phyloP scores from a whole-genome alignment of 495 filamentous ascomycete genomes.

The Xylaria cubensis region DNA sequence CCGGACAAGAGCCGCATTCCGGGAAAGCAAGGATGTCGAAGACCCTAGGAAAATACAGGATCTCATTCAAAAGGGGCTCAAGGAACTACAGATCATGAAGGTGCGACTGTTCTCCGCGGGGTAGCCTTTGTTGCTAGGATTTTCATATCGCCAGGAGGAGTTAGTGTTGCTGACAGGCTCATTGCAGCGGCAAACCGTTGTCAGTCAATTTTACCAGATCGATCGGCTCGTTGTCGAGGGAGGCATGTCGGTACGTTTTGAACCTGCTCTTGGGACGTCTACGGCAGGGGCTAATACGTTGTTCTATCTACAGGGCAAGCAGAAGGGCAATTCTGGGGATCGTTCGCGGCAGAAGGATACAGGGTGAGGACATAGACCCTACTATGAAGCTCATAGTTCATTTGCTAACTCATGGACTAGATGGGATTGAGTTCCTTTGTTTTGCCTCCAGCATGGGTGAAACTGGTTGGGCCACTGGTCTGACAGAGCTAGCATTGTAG shows the following conservation, averaged over 20 bases:
- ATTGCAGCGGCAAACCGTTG: conserved; percentile 85
- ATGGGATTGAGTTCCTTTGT: conserved; percentile 50
- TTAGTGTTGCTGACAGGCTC: conserved; percentile 16
- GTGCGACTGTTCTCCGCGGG: conserved; percentile 54
- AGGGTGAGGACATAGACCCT: conserved; percentile 63
- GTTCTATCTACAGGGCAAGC: conserved; percentile 67
- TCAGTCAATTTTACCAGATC: conserved; percentile 94
- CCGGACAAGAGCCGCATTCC: conserved; percentile 86
- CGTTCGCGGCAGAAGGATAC: conserved; percentile 83
- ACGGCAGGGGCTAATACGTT: not conserved
- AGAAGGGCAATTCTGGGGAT: conserved; percentile 69
- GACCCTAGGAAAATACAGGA: conserved; percentile 81
- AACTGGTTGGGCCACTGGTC: not conserved
- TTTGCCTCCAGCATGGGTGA: not conserved
- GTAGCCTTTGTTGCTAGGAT: not conserved
- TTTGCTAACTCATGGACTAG: conserved; percentile 39
- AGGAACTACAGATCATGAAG: conserved; percentile 90
- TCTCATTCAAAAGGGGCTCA: conserved; percentile 84
- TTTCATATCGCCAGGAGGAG: not conserved
- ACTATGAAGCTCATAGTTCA: not conserved
- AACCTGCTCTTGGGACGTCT: not conserved
- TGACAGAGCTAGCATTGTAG: conserved; percentile 7
- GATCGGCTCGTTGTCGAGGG: conserved; percentile 94
- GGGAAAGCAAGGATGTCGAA: conserved; percentile 73
- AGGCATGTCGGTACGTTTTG: conserved; percentile 59